Evolutionary conservation across 2,329 filamentous ascomycete species (phyloP).

Genomic region (Coniochaeta hoffmannii): DNA sequence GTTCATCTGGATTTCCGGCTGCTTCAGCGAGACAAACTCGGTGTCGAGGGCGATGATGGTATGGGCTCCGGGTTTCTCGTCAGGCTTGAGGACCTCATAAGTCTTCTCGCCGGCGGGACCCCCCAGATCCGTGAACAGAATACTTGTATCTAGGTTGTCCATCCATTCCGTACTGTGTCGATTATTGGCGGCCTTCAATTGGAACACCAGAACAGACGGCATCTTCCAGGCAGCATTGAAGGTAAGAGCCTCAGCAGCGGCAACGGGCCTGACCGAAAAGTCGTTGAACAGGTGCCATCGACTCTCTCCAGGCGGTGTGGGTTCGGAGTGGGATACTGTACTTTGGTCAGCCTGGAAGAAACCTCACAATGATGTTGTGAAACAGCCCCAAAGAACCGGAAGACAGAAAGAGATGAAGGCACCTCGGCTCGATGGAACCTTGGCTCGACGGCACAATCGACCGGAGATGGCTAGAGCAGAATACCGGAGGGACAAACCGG

Average conservation of each 20-base stretch:
- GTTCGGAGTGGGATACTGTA: conserved; percentile 58
- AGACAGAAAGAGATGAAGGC: not conserved
- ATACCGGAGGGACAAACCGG: not conserved
- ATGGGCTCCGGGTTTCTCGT: conserved; percentile 62
- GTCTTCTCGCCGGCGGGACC: conserved; percentile 39
- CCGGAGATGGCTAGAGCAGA: no score
- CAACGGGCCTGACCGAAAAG: conserved; percentile 78
- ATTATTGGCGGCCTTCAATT: conserved; percentile 74
- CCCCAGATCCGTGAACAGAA: conserved; percentile 67
- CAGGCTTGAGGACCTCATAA: conserved; percentile 50
- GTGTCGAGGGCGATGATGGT: conserved; percentile 87
- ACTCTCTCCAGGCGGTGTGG: conserved; percentile 49
- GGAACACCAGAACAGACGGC: conserved; percentile 81
- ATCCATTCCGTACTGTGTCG: conserved; percentile 83
- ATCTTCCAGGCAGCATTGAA: conserved; percentile 92
- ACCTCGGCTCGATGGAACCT: not conserved
- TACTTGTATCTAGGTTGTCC: conserved; percentile 69
- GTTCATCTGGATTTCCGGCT: conserved; percentile 93
- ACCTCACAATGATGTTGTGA: not conserved
- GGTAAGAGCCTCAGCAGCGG: conserved; percentile 73
- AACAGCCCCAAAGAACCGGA: not conserved
- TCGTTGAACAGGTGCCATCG: conserved; percentile 98
- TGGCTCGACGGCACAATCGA: not conserved
- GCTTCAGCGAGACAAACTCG: conserved; percentile 88
- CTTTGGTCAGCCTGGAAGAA: conserved; percentile 15